phyloP scores from a whole-genome alignment of 1,139 yeast genomes.

The Sugiyamaella novakii region DNA sequence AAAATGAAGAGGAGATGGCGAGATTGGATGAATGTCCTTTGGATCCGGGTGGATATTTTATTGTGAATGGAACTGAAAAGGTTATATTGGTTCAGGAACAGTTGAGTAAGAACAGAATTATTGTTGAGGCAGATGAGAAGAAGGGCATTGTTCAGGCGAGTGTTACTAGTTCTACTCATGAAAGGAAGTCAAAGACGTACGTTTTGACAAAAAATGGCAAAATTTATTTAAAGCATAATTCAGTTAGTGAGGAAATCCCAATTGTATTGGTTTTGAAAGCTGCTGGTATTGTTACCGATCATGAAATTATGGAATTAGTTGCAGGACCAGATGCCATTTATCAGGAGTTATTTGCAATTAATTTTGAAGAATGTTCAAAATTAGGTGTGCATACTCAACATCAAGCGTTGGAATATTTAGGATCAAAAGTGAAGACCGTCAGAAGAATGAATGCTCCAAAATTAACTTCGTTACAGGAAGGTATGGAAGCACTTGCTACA shows the following conservation, averaged over 20 bases:
- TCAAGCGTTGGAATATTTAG: constrained; percentile 90
- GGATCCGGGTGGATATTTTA: constrained; percentile 98
- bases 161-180: constrained; percentile 97
- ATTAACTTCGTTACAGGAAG: constrained; percentile 82
- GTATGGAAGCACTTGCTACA: constrained; percentile 95
- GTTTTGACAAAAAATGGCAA: constrained; percentile 89
- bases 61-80: constrained; percentile 97
- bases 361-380: constrained; percentile 91
- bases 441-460: constrained; percentile 86
- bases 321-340: constrained; percentile 87
- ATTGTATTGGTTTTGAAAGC: constrained; percentile 92
- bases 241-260: constrained; percentile 93
- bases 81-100: constrained; percentile 97
- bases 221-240: constrained; percentile 90
- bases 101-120: constrained; percentile 92
- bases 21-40: constrained; percentile 88
- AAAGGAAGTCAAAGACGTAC: constrained; percentile 94
- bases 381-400: constrained; percentile 87
- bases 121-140: constrained; percentile 95
- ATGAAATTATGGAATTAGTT: constrained; percentile 89
- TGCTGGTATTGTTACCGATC: constrained; percentile 90
- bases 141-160: constrained; percentile 95
- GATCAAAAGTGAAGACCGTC: constrained; percentile 86
- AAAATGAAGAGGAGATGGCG: constrained; percentile 84
- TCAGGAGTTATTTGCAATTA: constrained; percentile 89